phyloP scores from a whole-genome alignment of 208 protist genomes.

The Trypanosoma scelopori region DNA sequence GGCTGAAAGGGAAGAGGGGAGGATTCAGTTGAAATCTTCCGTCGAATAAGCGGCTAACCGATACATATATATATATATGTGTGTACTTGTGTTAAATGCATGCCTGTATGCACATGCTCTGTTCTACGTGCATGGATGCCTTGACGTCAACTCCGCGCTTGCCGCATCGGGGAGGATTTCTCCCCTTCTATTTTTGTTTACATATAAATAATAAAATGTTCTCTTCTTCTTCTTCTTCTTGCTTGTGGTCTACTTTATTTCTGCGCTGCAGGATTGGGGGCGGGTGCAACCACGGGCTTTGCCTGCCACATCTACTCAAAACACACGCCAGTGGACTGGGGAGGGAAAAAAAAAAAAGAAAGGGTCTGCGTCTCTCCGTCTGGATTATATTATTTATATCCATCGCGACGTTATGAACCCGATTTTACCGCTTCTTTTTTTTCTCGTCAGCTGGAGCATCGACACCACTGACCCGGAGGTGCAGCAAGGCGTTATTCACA shows the following conservation, averaged over 20 bases:
- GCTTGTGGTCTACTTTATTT: neutral
- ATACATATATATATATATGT: neutral
- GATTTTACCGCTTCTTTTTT: slow-evolving; percentile 56
- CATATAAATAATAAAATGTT: too few relatives aligned
- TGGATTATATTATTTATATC: neutral
- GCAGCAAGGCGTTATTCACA: slow-evolving; percentile 42
- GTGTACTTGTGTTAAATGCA: neutral
- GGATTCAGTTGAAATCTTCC: neutral
- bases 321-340: too few relatives aligned
- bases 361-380: neutral
- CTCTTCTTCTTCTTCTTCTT: neutral
- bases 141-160: too few relatives aligned
- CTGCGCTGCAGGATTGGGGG: neutral
- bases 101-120: neutral
- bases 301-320: neutral
- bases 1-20: neutral
- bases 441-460: slow-evolving; percentile 80
- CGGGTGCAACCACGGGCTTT: neutral
- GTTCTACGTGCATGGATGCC: too few relatives aligned
- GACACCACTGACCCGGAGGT: slow-evolving; percentile 76
- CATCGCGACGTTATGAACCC: slow-evolving; percentile 54
- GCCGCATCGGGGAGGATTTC: neutral
- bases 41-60: slow-evolving; percentile 1
- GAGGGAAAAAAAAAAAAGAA: too few relatives aligned
- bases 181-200: neutral